Base-by-base conservation (phyloP, 106 monocot genomes). In the Hemerocallis citrina region DNA sequence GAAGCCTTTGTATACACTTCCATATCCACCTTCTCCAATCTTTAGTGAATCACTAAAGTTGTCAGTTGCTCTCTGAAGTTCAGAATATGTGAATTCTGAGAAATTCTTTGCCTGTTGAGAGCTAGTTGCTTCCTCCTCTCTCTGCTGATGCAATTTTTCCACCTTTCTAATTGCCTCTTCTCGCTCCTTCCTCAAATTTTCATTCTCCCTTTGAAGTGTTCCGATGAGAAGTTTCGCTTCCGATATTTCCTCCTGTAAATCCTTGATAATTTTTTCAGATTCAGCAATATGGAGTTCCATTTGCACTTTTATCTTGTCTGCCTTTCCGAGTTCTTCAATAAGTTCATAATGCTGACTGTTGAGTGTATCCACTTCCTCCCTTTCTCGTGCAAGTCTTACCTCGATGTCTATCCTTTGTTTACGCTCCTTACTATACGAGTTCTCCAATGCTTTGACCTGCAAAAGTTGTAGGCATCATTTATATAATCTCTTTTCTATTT, bases 21-120 rank as follows among this genome's bases (percentile, higher is more conserved):
- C 76, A 46, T 60, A 68, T 23, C 72, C 76, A 27, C 81, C 76
- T 76, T 81, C 59, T 36, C 81, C 81, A 46, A 81, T 76, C 64
- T 76, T 69, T 35, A 64, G 45, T 25, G 63, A 52, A 23, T 64
- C 44, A 33, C 52, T 69, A 52, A 81, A 81, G 59, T 59, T 65
- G 4, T 67, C 33, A 19, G 81, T 81, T 7, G 76, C 76, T 64
- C 59, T 63, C 59, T 54, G 14, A 36, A 81, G 62, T 63, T 81
- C 81, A 9, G n/a, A 31, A 10, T 25, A 63, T 29, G 81, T 68
- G 57, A 80, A 80, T 12, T 78, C 75, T 1, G 61, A 69, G 49
- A 92, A 77, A 44, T 52, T 66, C 16, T 21, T 60, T 5, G 27
- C 39, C 5, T 15, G 8, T 35, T 43, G 8, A 16, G 52, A 38